Percentiles rank a stretch among this genome's conserved stretches.
phyloP scores from a whole-genome alignment of 495 filamentous ascomycete species.

The Mytilinidion resinicola region DNA sequence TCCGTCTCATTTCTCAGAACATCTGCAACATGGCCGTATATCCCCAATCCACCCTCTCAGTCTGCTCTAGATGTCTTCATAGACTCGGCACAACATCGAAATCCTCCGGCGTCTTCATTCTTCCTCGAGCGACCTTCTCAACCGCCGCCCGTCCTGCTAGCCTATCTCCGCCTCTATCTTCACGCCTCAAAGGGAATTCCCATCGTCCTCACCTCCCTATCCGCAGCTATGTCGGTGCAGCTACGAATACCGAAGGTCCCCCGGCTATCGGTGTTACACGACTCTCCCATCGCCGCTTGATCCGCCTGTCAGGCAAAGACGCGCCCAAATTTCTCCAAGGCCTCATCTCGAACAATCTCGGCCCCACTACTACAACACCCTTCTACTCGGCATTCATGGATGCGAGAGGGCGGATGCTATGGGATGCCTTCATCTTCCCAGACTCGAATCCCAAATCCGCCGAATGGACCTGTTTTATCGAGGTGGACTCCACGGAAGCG shows the following conservation, averaged over 20 bases:
- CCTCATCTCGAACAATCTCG: constrained; percentile 71
- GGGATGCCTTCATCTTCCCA: constrained; percentile 87
- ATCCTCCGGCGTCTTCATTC: too few species aligned
- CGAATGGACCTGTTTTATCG: constrained; percentile 65
- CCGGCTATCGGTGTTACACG: constrained; percentile 45
- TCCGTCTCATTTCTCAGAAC: too few species aligned
- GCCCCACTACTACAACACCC: constrained; percentile 31
- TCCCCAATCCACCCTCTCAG: too few species aligned
- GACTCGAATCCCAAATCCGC: constrained; percentile 13
- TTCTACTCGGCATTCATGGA: constrained; percentile 81
- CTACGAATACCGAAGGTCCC: constrained; percentile 10
- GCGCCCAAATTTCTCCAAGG: constrained; percentile 82
- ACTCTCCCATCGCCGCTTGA: constrained; percentile 66
- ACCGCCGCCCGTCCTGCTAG: too few species aligned
- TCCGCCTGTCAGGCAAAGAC: constrained; percentile 72
- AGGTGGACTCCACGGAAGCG: constrained; percentile 65
- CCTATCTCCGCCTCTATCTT: too few species aligned
- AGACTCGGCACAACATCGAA: too few species aligned
- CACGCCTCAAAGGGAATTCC: too few species aligned
- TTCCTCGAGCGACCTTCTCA: too few species aligned
- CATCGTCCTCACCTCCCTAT: too few species aligned
- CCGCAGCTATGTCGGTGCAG: too few species aligned
- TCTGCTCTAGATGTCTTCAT: too few species aligned
- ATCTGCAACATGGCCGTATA: too few species aligned
- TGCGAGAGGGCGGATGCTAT: constrained; percentile 71